Base-by-base conservation (phyloP, 140 eudicot species). In the Erigeron philadelphicus region DNA sequence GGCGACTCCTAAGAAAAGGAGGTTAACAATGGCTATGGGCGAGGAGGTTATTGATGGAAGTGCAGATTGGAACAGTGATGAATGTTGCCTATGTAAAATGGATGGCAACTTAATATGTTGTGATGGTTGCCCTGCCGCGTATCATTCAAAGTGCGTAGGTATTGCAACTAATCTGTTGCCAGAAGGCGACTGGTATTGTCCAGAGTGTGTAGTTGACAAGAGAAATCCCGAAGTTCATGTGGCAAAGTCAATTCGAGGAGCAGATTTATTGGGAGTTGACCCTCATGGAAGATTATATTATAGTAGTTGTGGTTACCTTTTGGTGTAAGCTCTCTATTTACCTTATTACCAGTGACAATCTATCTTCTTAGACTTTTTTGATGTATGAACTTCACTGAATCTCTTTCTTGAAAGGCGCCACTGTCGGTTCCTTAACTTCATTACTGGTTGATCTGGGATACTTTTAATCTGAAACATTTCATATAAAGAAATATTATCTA, bases 81-180 rank as follows among this genome's bases (percentile, higher is more conserved):
- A 94, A 68, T 94, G 99, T 68, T 80, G 88, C 74, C 95, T 94
- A 7, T 87, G 97, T 72, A 87, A 87, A 66, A 94, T 89, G 96
- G 99, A 89, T 70, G 97, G 99, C 10, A 85, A 74, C 81, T 85
- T 94, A 74, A 85, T 94, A 73, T 94, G 99, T 46, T 94, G 97
- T 75, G 99, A 94, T 79, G 95, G 99, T 55, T 94, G 97, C 60
- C 95, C 99, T 69, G 90, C 97, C 4, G 97, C 99, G 19, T 94
- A 73, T 75, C 99, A 94, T 85, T 70, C 95, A 2, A 85, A 81
- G 74, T 94, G 99, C 75, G 95, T 94, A 3, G 99, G 97, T 11
- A 81, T 94, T 78, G 83, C 83, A 58, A 61, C 79, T 45, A 84
- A 54, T 76, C 66, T 80, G 60, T 78, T 94, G 95, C 99, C 97